A percentile compares a stretch with the other conserved stretches of the same genome.
phyloP scores from a whole-genome alignment of 2,329 filamentous ascomycete species.

The Mariannaea elegans region DNA sequence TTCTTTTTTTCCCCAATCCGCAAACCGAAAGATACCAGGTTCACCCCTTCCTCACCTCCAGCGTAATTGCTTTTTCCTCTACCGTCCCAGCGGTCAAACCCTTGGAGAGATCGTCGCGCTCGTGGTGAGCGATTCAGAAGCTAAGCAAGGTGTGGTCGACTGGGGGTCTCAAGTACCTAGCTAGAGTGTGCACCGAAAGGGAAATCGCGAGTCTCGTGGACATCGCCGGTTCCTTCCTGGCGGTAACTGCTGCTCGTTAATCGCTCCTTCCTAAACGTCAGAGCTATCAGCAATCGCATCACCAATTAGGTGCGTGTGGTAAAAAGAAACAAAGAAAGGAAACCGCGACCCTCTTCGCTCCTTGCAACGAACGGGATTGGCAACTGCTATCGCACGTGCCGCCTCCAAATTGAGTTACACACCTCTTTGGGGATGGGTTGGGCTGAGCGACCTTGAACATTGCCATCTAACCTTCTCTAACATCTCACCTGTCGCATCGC shows the following conservation, averaged over 20 bases:
- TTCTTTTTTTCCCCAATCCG: not conserved
- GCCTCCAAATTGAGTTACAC: not conserved
- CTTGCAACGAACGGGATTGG: not conserved
- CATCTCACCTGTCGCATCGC: slow-evolving; percentile 12
- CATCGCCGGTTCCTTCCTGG: slow-evolving; percentile 15
- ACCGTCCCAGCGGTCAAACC: slow-evolving; percentile 15
- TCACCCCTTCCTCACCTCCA: not conserved
- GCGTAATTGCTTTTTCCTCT: slow-evolving; percentile 24
- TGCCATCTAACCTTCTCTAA: not conserved
- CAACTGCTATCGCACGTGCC: slow-evolving; percentile 17
- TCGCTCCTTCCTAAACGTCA: not conserved
- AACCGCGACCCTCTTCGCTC: not conserved
- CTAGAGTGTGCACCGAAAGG: not conserved
- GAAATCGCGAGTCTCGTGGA: not conserved
- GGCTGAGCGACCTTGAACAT: slow-evolving; percentile 13
- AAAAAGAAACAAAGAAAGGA: not conserved
- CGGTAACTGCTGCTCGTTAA: slow-evolving; percentile 2
- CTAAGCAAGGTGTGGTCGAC: not conserved
- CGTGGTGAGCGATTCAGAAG: slow-evolving; percentile 3
- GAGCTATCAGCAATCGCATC: not conserved
- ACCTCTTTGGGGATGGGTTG: not conserved
- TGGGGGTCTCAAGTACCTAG: not conserved
- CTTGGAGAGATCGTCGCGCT: slow-evolving; percentile 18
- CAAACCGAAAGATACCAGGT: not conserved
- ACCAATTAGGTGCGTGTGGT: not conserved